Base-by-base conservation (phyloP, 2,329 filamentous ascomycete species). In the Cercospora sp. region DNA sequence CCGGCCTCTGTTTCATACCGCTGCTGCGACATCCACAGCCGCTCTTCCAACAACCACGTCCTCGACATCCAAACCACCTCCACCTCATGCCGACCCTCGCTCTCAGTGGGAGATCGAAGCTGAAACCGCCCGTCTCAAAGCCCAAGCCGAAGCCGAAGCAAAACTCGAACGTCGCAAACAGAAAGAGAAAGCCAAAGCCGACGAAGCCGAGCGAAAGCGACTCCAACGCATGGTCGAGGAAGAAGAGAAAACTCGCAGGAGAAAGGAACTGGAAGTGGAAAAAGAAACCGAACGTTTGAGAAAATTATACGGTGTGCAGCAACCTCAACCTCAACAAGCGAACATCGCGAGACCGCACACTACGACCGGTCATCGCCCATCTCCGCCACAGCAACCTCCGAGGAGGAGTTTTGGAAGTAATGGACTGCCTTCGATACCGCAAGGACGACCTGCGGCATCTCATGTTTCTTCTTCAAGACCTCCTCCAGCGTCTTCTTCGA, bases 271-370 rank as follows among this genome's bases (percentile, higher is more conserved):
- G 1, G 86, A 86, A 64, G 74, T 85, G 13, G 82, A 97, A 40
- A 87, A 88, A 53, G 94, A 97, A 79, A 97, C 93, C 0, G 89
- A 89, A 72, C 86, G 93, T 0, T 81, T 97, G 7, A 83, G 87
- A 23, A 87, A 83, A 72, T 79, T 90, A 73, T 94, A 92, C 73
- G 91, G 91, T 59, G 82, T 87, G 57, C 79, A 84, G 61, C 65
- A 60, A 59, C 28, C 66, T 28, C 48, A 72, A 57, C 64, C 53
- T 40, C 53, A 23, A 45, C 60, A 69, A 60, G 70, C 62, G n/a
- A 64, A 64, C 5, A 64, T 64, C 8, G 62, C 62, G 4, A 58
- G 62, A 45, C 62, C 62, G 10, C 62, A 64, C n/a, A 45, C 53
- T 4, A 64, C 48, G 20, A 64, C 51, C 2, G 62, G 51, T 7